Conservation (phyloP, 257 asterid species). For the Nicotiana noctiflora region DNA sequence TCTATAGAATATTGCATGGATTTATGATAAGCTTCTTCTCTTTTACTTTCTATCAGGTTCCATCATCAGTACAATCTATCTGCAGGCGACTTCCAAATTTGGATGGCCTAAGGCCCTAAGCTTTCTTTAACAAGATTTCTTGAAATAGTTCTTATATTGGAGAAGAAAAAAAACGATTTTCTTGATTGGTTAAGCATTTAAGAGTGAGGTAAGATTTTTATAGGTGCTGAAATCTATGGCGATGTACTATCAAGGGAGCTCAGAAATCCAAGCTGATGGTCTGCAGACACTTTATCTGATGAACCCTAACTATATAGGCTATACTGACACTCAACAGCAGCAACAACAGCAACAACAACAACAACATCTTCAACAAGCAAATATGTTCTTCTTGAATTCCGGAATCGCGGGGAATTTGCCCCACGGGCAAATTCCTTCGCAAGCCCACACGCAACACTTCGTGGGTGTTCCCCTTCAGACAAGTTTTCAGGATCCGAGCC, state of each 20-base stretch:
- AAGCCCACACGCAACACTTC: conserved; percentile 28
- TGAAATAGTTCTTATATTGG: not conserved
- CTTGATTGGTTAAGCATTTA: not conserved
- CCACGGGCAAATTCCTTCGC: conserved; percentile 27
- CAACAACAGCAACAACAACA: conserved; percentile 16
- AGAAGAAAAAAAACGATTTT: not conserved
- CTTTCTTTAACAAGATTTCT: not conserved
- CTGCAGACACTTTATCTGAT: conserved; percentile 64
- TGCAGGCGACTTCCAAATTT: conserved; percentile 1
- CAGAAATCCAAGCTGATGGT: conserved; percentile 59
- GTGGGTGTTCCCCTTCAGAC: conserved; percentile 31
- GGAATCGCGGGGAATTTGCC: conserved; percentile 6
- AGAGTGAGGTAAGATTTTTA: not conserved
- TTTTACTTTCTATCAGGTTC: conserved; percentile 23
- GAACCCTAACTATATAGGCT: conserved; percentile 55
- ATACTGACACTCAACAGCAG: conserved; percentile 31
- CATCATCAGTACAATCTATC: not conserved
- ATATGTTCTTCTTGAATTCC: conserved; percentile 34
- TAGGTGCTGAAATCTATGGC: conserved; percentile 15
- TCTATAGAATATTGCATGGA: conserved; percentile 32
- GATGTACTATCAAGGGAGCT: conserved; percentile 57
- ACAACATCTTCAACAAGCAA: conserved; percentile 17
- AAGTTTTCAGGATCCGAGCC: not conserved
- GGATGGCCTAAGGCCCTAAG: not conserved
- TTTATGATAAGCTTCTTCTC: conserved; percentile 10